Conservation (phyloP, 2,329 filamentous ascomycete species). For the Monilinia fructigena region DNA sequence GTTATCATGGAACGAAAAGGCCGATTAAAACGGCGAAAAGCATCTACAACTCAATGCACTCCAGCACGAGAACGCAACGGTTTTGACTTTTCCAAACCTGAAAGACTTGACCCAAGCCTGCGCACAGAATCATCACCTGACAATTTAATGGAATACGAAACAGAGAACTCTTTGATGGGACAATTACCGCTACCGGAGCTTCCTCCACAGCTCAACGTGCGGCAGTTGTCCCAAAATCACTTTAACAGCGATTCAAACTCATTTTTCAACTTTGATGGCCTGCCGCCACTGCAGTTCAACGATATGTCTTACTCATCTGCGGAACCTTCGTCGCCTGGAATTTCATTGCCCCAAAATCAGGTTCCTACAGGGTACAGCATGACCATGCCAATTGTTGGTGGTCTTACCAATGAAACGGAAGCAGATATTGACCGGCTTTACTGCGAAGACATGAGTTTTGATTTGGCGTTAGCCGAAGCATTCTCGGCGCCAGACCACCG, state of each 20-base stretch:
- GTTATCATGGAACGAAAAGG: slow-evolving; percentile 19
- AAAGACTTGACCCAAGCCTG: slow-evolving; percentile 11
- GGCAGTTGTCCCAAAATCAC: slow-evolving; percentile 11
- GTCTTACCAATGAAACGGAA: slow-evolving; percentile 9
- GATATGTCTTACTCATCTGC: slow-evolving; percentile 18
- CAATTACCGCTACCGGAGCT: slow-evolving; percentile 10
- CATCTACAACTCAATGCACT: slow-evolving; percentile 1
- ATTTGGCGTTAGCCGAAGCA: slow-evolving; percentile 18
- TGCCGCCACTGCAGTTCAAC: slow-evolving; percentile 14
- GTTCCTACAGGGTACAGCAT: slow-evolving; percentile 11
- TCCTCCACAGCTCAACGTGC: slow-evolving; percentile 2
- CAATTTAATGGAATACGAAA: slow-evolving; percentile 7
- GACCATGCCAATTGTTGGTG: background rate
- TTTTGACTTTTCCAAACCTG: background rate
- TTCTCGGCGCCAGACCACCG: slow-evolving; percentile 6
- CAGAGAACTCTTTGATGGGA: slow-evolving; percentile 15
- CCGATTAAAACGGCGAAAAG: slow-evolving; percentile 14
- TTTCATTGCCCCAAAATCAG: slow-evolving; percentile 15
- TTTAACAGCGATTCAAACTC: slow-evolving; percentile 3
- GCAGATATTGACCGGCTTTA: slow-evolving; percentile 13
- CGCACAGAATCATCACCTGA: slow-evolving; percentile 16
- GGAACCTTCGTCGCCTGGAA: slow-evolving; percentile 13
- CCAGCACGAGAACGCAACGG: slow-evolving; percentile 12
- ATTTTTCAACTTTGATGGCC: slow-evolving; percentile 17
- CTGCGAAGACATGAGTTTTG: slow-evolving; percentile 18